Percentiles rank a stretch among this genome's conserved stretches.
Conservation (phyloP, 805 yeast species). For the Spathaspora boniae region DNA sequence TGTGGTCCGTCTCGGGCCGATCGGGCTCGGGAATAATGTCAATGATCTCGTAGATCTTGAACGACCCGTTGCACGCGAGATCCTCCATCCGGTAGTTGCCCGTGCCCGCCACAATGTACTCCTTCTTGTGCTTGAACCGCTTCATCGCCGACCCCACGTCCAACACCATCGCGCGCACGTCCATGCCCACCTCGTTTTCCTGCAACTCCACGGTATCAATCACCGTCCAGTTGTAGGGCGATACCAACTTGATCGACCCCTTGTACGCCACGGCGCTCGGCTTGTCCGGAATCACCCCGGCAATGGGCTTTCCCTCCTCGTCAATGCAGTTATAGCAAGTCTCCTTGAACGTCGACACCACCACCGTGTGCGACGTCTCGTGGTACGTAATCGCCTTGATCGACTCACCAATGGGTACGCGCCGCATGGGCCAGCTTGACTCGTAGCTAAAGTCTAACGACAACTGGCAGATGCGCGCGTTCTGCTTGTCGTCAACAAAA, state of each 20-base stretch:
- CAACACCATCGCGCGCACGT: conserved; percentile 51
- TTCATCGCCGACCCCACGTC: conserved; percentile 43
- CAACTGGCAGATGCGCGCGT: conserved; percentile 59
- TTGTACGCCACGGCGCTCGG: conserved; percentile 56
- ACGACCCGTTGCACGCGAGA: conserved; percentile 72
- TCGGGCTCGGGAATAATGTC: conserved; percentile 89
- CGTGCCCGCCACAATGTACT: conserved; percentile 75
- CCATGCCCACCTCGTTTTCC: conserved; percentile 63
- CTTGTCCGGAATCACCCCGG: conserved; percentile 50
- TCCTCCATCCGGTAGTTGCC: conserved; percentile 78
- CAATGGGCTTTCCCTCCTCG: conserved; percentile 66
- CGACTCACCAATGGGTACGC: conserved; percentile 51
- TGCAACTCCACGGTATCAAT: conserved; percentile 67
- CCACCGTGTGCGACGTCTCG: conserved; percentile 57
- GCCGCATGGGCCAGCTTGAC: conserved; percentile 57
- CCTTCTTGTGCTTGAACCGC: conserved; percentile 50
- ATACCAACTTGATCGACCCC: conserved; percentile 61
- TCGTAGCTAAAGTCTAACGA: conserved; percentile 51
- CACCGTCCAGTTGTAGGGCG: conserved; percentile 73
- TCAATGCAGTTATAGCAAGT: conserved; percentile 64
- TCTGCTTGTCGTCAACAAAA: conserved; percentile 65
- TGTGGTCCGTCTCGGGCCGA: conserved; percentile 76
- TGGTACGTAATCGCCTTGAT: conserved; percentile 68
- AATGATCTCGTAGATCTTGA: conserved; percentile 68
- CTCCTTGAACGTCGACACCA: conserved; percentile 57